Conservation (phyloP, 257 asterid species). For the Solanum sejunctum region DNA sequence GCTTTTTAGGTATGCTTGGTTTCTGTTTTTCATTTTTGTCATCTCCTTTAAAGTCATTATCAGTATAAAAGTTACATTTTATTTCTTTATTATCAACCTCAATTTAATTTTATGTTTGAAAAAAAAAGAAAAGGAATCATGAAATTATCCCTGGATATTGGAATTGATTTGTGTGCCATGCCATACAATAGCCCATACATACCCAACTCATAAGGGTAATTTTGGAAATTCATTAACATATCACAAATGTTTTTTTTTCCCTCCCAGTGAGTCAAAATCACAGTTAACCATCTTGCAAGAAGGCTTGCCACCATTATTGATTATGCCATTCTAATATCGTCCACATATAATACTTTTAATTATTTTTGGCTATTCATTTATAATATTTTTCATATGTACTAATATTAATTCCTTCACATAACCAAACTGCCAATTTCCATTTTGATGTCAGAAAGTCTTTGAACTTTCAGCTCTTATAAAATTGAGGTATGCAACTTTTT, state of each 20-base stretch:
- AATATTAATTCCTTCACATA: not conserved
- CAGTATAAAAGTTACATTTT: not conserved
- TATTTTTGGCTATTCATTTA: not conserved
- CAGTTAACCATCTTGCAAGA: not conserved
- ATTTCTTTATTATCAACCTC: not conserved
- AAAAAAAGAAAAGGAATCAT: not conserved
- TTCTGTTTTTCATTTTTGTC: not conserved
- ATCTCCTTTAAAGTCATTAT: not conserved
- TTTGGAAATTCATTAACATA: not conserved
- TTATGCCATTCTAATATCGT: constrained; percentile 6
- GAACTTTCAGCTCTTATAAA: not conserved
- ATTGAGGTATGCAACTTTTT: not conserved
- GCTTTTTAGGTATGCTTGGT: not conserved
- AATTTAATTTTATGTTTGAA: not conserved
- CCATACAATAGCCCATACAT: not conserved
- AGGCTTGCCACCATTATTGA: constrained; percentile 30
- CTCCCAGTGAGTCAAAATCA: constrained; percentile 12
- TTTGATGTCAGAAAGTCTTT: constrained; percentile 2
- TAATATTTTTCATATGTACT: not conserved
- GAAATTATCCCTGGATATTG: not conserved
- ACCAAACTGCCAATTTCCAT: constrained; percentile 20
- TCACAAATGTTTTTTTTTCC: not conserved
- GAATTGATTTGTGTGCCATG: constrained; percentile 11
- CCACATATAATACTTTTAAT: constrained; percentile 5
- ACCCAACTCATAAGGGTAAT: not conserved